These are phyloP conservation scores for Tricholomella constricta DNA, from an alignment of 768 basidiomycete species.

Conservation along the genomic window DNA sequence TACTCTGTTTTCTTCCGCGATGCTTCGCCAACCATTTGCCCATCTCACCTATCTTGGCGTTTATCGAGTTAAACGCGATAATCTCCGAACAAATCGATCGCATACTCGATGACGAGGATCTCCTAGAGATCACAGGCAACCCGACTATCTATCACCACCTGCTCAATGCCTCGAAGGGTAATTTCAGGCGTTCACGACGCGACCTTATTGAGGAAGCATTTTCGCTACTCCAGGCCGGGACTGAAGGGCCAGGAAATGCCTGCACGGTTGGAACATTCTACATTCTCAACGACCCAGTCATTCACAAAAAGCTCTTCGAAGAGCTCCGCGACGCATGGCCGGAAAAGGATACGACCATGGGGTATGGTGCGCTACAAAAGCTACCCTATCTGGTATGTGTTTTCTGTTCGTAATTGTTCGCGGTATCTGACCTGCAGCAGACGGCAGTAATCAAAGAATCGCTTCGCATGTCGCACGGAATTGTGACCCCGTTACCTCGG, in stretches of 20 bases:
- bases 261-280: slow-evolving; percentile 41
- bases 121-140: slow-evolving; percentile 12
- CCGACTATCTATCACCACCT: slow-evolving; percentile 24
- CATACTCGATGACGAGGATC: slow-evolving; percentile 12
- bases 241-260: slow-evolving; percentile 40
- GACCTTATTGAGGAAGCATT: slow-evolving; percentile 35
- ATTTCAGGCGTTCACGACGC: slow-evolving; percentile 8
- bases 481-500: slow-evolving; percentile 43
- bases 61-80: slow-evolving; percentile 9
- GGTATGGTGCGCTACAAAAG: slow-evolving; percentile 35
- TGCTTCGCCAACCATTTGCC: slow-evolving; percentile 10
- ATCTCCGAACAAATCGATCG: slow-evolving; percentile 17
- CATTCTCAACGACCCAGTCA: slow-evolving; percentile 30
- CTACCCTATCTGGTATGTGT: slow-evolving; percentile 45
- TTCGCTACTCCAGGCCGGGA: slow-evolving; percentile 39
- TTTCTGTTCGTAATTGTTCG: neutral
- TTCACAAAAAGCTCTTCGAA: slow-evolving; percentile 27
- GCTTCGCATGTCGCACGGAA: slow-evolving; percentile 44
- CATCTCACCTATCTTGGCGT: slow-evolving; percentile 10
- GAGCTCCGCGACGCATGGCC: slow-evolving; percentile 42
- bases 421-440: slow-evolving; percentile 24
- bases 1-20: slow-evolving; percentile 14
- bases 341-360: slow-evolving; percentile 25
- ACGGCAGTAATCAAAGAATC: slow-evolving; percentile 51
- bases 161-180: slow-evolving; percentile 13